phyloP scores from a whole-genome alignment of 179 eudicot species.

The Drosera spatulata region DNA sequence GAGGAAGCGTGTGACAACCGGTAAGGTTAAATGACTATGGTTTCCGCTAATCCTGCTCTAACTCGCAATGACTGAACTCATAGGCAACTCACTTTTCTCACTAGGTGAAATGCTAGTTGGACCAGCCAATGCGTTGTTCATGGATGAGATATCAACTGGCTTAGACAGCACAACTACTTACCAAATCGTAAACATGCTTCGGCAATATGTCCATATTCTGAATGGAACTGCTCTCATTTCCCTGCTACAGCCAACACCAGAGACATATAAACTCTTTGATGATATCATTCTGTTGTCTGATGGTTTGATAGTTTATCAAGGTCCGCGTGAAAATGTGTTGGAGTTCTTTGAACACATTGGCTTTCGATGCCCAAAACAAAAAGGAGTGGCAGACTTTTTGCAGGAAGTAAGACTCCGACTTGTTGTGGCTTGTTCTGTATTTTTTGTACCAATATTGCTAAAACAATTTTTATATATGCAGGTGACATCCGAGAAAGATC shows the following conservation, averaged over 20 bases:
- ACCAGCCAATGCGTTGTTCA: conserved; percentile 22
- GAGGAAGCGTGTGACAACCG: conserved; percentile 12
- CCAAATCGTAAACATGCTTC: conserved; percentile 16
- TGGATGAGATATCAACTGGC: conserved; percentile 32
- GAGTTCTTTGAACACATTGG: conserved; percentile 24
- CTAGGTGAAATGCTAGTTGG: conserved; percentile 24
- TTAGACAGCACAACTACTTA: conserved; percentile 24
- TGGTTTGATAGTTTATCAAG: conserved; percentile 19
- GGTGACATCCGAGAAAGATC: conserved; percentile 15
- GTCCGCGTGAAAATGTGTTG: conserved; percentile 19
- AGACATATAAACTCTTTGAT: conserved; percentile 24
- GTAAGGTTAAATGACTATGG: too few relatives aligned
- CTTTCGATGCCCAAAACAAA: conserved; percentile 24
- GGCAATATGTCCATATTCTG: conserved; percentile 17
- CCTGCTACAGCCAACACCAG: conserved; percentile 25
- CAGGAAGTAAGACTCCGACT: conserved; percentile 19
- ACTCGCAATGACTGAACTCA: too few relatives aligned
- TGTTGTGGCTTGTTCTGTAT: too few relatives aligned
- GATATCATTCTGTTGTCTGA: conserved; percentile 27
- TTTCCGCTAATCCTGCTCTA: too few relatives aligned
- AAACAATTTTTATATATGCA: background rate
- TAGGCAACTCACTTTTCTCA: too few relatives aligned
- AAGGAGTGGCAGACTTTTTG: conserved; percentile 25
- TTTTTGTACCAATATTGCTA: too few relatives aligned
- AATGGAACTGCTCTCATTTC: conserved; percentile 22